Base-by-base conservation (phyloP, 306 rosid genomes). In the Mimosa pudica region DNA sequence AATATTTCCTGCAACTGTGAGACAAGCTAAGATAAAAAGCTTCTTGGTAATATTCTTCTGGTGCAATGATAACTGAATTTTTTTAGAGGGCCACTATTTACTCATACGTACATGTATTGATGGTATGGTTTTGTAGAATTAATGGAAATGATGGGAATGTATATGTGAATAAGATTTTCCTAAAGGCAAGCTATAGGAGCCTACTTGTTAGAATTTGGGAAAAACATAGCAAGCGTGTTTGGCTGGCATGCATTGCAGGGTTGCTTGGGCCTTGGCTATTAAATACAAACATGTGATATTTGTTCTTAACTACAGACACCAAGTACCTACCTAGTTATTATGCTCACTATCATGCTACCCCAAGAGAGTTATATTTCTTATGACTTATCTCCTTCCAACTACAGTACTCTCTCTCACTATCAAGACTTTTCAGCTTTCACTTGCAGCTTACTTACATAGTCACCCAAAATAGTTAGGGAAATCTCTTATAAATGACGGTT, bases 161-260 rank as follows among this genome's bases (percentile, higher is more conserved):
- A 32, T 12, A 8, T 1, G 2, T 10, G 35, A 8, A 58, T 33
- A 20, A 18, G 12, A 3, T 33, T 10, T 2, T 5, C 42, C 42
- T 38, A 38, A 2, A 38, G 12, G 36, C 66, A 1, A 20, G 36
- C 66, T 4, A 20, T 60, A 24, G 16, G 36, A 20, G 10, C 38
- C 66, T 8, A 60, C 66, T 60, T 24, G 36, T 30, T 61, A 24
- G 7, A 30, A 61, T 61, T 10, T 30, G 41, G 38, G 32, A 8
- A 18, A 57, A 61, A 61, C 36, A 24, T 73, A 64, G 71, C 65
- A 47, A 4, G 66, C 46, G 45, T 75, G 81, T 83, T 83, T 74
- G 84, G 84, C 77, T 86, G 85, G 85, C 87, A 83, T 3, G 77
- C 89, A 74, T 57, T 57, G 85, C 83, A 78, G 65, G 70, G 41